These are phyloP conservation scores for Helianthus tuberosus DNA, from an alignment of 129 eudicot species.

Conservation along the genomic window DNA sequence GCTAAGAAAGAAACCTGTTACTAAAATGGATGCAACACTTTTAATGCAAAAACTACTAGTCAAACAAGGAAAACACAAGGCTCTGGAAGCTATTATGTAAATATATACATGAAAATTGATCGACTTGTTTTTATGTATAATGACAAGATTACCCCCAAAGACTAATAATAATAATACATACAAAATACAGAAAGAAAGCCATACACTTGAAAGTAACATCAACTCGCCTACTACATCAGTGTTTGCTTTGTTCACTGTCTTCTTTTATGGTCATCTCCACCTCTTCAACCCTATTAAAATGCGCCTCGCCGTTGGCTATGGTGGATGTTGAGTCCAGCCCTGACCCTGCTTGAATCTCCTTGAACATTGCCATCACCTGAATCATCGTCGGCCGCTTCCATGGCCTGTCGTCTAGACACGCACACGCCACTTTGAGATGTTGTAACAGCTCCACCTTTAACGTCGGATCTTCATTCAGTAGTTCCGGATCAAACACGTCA, in stretches of 20 bases:
- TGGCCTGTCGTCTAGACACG: constrained; percentile 90
- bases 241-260: constrained; percentile 64
- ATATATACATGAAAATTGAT: constrained; percentile 66
- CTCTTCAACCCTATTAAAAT: constrained; percentile 63
- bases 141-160: constrained; percentile 47
- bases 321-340: constrained; percentile 74
- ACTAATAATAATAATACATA: constrained; percentile 43
- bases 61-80: too few species aligned
- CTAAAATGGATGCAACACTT: neutral
- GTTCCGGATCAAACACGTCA: constrained; percentile 72
- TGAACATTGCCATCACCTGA: constrained; percentile 93
- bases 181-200: constrained; percentile 36
- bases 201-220: constrained; percentile 22
- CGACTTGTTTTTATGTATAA: constrained; percentile 59
- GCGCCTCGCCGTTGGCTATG: constrained; percentile 48
- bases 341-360: constrained; percentile 90
- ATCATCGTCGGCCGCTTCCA: constrained; percentile 91
- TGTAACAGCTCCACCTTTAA: constrained; percentile 74
- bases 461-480: constrained; percentile 68
- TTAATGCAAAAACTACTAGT: neutral
- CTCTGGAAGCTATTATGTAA: constrained; percentile 42
- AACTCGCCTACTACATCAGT: constrained; percentile 30
- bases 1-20: neutral
- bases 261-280: constrained; percentile 92
- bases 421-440: constrained; percentile 81